Evolutionary conservation across 1,139 yeast species (phyloP), one percentile per base, ranked within the genome.

Genomic region (Hansenula anomala): DNA sequence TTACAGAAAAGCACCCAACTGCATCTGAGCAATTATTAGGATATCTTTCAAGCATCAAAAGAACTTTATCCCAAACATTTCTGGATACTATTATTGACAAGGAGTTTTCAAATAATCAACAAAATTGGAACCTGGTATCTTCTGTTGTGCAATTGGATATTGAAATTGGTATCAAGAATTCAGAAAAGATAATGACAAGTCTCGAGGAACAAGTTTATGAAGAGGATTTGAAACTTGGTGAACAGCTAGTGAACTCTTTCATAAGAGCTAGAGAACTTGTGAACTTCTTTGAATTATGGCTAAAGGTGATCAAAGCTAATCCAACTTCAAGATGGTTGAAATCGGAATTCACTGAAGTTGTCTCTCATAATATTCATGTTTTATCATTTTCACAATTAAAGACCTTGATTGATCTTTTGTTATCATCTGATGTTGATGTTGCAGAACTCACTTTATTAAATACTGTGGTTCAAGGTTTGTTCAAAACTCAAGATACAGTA

Each of bases 221-320:
- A 38, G 22, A 19, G 33, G 40, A 39, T 48, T 10, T 42, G 48
- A 6, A 42, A 1, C 52, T 75, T n/a, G 69, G 72, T 36, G 51
- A 56, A 3, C 61, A 65, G 20, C 46, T 80, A 14, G 58, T 78
- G 4, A 59, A 63, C 10, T 73, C 82, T 11, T 74, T 70, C 51
- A 63, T 69, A 6, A 72, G 66, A 47, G 81, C 81, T 7, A 73
- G 94, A 63, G 88, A 81, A 39, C 63, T 78, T 32, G 60, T 60
- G 10, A 58, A 60, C 5, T 82, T 83, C 47, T 64, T 78, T 36
- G 56, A 61, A 1, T 55, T 67, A 13, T 80, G 85, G 82, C 59
- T 63, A 13, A 38, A 49, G 2, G 61, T 69, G 6, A 59, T 70
- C 12, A 37, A n/a, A n/a, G n/a, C 52, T 4, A 41, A 47, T 18